These are phyloP conservation scores for Plectosphaerella sp. DNA, from an alignment of 2,329 filamentous ascomycete genomes.

Conservation along the genomic window DNA sequence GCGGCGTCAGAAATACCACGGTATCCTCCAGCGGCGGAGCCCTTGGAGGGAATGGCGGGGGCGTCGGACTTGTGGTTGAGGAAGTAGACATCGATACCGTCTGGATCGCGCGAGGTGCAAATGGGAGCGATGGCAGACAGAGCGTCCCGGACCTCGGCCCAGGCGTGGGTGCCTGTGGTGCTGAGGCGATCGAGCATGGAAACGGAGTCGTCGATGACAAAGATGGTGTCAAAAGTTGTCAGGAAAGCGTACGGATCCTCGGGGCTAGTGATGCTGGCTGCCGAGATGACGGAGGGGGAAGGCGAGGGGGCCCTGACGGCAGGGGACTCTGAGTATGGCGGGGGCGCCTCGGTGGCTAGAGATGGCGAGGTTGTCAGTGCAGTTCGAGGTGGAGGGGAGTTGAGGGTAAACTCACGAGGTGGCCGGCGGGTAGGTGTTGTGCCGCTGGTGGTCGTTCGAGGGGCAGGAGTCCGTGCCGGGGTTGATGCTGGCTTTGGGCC, in stretches of 20 bases:
- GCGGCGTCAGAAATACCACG: constrained; percentile 55
- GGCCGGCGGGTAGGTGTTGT: constrained; percentile 10
- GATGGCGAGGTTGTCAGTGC: background rate
- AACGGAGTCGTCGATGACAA: constrained; percentile 88
- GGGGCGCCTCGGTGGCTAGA: constrained; percentile 25
- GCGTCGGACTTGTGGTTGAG: constrained; percentile 60
- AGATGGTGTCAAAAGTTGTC: constrained; percentile 75
- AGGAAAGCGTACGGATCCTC: constrained; percentile 77
- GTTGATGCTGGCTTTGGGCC: constrained; percentile 5
- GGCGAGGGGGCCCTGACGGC: constrained; percentile 10
- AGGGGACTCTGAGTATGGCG: constrained; percentile 23
- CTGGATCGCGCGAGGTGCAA: constrained; percentile 71
- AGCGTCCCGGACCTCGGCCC: constrained; percentile 69
- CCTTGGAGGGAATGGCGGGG: constrained; percentile 20
- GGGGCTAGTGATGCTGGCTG: constrained; percentile 27
- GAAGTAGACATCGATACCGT: constrained; percentile 91
- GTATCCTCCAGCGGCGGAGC: constrained; percentile 49
- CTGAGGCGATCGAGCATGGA: constrained; percentile 72
- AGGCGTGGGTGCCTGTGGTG: constrained; percentile 74
- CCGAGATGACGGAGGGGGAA: constrained; percentile 14
- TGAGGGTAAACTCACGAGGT: constrained; percentile 8
- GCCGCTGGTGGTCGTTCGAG: background rate
- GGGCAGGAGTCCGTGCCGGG: constrained; percentile 12
- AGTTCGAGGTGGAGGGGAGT: background rate
- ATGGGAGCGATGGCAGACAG: constrained; percentile 74